Percentiles rank a stretch among this genome's conserved stretches.
Conservation (phyloP, 495 filamentous ascomycete genomes). For the Amphirosellinia nigrospora region DNA sequence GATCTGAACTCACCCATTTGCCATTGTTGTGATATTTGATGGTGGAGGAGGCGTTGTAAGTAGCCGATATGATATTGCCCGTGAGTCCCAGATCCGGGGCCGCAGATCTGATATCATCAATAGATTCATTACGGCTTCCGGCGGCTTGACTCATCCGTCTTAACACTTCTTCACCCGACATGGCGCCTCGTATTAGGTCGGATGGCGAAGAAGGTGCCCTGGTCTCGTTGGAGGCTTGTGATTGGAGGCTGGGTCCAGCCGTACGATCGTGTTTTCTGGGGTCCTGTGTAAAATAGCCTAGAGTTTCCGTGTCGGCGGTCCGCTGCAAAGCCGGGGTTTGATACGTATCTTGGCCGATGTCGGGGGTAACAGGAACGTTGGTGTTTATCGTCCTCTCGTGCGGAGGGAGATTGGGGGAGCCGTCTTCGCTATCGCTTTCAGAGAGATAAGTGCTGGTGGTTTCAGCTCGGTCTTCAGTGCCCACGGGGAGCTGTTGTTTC, state of each 20-base stretch:
- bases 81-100: slow-evolving; percentile 75
- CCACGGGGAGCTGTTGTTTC: slow-evolving; percentile 35
- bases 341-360: slow-evolving; percentile 49
- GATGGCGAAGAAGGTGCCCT: slow-evolving; percentile 45
- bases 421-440: not conserved
- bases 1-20: slow-evolving; percentile 69
- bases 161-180: slow-evolving; percentile 65
- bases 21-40: slow-evolving; percentile 68
- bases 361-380: slow-evolving; percentile 58
- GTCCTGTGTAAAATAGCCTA: slow-evolving; percentile 50
- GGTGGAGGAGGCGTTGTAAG: slow-evolving; percentile 83
- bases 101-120: slow-evolving; percentile 62
- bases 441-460: slow-evolving; percentile 39
- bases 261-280: slow-evolving; percentile 37
- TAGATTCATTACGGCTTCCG: slow-evolving; percentile 52
- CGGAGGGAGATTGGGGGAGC: slow-evolving; percentile 40
- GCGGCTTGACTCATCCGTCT: slow-evolving; percentile 65
- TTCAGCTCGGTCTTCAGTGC: slow-evolving; percentile 40
- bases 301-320: slow-evolving; percentile 30
- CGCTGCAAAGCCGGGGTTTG: slow-evolving; percentile 29
- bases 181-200: slow-evolving; percentile 58
- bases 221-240: slow-evolving; percentile 24
- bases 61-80: slow-evolving; percentile 84
- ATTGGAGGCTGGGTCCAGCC: not conserved
- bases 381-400: slow-evolving; percentile 42